Percentiles rank a stretch among this genome's conserved stretches.
These are phyloP conservation scores for Trichoderma koningiopsis DNA, from an alignment of 2,329 filamentous ascomycete genomes.

Conservation along the genomic window DNA sequence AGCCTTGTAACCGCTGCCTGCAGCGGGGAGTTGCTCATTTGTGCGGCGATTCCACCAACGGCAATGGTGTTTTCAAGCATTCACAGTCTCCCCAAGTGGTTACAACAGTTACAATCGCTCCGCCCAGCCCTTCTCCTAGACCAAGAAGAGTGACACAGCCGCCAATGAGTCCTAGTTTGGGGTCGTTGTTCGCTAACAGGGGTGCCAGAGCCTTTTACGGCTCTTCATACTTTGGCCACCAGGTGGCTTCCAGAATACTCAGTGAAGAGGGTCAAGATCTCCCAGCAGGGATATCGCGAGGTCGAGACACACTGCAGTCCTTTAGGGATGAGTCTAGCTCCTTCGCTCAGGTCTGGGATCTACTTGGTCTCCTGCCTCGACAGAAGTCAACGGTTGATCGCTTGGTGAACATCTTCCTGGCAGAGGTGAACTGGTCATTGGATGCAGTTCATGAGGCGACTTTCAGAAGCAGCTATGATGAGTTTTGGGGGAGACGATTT, in stretches of 20 bases:
- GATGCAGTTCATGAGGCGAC: constrained; percentile 10
- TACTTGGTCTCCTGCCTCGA: constrained; percentile 1
- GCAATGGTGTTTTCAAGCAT: not conserved
- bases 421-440: constrained; percentile 18
- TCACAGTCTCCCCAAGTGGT: constrained; percentile 1
- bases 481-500: constrained; percentile 16
- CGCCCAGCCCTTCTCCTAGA: not conserved
- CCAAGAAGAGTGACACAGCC: constrained; percentile 7
- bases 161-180: constrained; percentile 15
- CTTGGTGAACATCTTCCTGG: constrained; percentile 7
- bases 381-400: constrained; percentile 10
- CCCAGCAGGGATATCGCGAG: constrained; percentile 8
- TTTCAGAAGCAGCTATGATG: constrained; percentile 11
- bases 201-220: constrained; percentile 7
- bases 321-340: constrained; percentile 17
- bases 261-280: constrained; percentile 16
- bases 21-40: constrained; percentile 17
- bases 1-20: constrained; percentile 17
- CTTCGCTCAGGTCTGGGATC: constrained; percentile 13
- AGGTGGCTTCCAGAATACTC: constrained; percentile 8
- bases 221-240: constrained; percentile 17
- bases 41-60: not conserved
- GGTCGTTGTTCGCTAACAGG: constrained; percentile 8
- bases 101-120: not conserved
- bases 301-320: constrained; percentile 10